phyloP scores from a whole-genome alignment of 768 basidiomycete genomes.

The Tubosaeta sp. region DNA sequence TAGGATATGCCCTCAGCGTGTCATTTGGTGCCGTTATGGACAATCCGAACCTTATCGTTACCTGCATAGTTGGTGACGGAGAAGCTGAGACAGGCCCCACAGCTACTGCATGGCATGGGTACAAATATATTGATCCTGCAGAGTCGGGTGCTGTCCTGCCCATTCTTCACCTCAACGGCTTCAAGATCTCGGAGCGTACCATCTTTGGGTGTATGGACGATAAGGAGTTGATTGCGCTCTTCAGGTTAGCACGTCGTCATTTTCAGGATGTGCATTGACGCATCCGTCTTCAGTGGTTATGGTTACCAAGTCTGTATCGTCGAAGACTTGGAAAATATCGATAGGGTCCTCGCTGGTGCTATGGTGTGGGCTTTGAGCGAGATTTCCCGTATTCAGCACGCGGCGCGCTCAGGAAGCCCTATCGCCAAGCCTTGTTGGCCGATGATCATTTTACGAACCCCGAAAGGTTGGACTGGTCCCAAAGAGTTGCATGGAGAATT shows the following conservation, averaged over 20 bases:
- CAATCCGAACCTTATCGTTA: conserved; percentile 77
- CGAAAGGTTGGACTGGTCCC: conserved; percentile 77
- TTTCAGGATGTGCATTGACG: background rate
- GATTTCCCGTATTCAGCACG: conserved; percentile 73
- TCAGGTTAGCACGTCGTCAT: conserved; percentile 45
- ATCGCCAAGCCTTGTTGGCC: conserved; percentile 92
- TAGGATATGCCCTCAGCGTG: conserved; percentile 84
- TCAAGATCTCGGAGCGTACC: conserved; percentile 89
- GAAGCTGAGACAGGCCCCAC: conserved; percentile 83
- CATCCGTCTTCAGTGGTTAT: conserved; percentile 50
- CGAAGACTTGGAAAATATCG: conserved; percentile 59
- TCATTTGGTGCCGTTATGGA: conserved; percentile 91
- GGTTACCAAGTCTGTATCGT: conserved; percentile 90
- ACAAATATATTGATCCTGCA: conserved; percentile 87
- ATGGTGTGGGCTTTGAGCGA: conserved; percentile 78
- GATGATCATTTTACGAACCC: conserved; percentile 78
- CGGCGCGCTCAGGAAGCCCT: conserved; percentile 71
- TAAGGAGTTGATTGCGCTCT: conserved; percentile 70
- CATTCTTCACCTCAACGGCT: conserved; percentile 83
- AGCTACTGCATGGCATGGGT: conserved; percentile 77
- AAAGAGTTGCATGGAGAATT: conserved; percentile 61
- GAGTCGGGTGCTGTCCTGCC: conserved; percentile 92
- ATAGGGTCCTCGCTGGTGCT: conserved; percentile 74
- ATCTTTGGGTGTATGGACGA: conserved; percentile 91
- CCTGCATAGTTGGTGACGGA: conserved; percentile 84